Base-by-base conservation (phyloP, 2,329 filamentous ascomycete genomes). In the Venturia asperata region DNA sequence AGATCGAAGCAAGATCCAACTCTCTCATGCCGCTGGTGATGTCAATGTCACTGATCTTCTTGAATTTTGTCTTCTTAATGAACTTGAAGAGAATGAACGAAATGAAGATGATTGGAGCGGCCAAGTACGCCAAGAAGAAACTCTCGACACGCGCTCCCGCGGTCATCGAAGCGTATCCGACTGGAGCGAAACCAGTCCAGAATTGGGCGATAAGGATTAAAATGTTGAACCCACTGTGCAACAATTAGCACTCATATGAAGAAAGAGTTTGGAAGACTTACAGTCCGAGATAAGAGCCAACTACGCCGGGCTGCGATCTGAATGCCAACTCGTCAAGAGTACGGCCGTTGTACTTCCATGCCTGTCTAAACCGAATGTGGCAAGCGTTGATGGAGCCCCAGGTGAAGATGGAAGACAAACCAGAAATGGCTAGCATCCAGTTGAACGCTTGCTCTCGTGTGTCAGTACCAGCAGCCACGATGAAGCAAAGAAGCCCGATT, bases 161-260 rank as follows among this genome's bases (percentile, higher is more conserved):
- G 67, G 68, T 24, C 74, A 79, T 79, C 0, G 76, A 64, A 4
- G 72, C 71, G 71, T 83, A 87, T 34, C 79, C 83, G 61, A 93
- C 82, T 5, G 92, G 92, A 73, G 87, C 92, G 4, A 90, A 86
- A 34, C 89, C 91, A 62, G 89, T 87, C 90, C 91, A 97, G 79
- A 96, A 93, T 74, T 97, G 92, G 1, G 90, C 90, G 56, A 89
- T 74, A 39, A 97, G 82, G 39, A 96, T 87, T 45, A 93, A 77
- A 21, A 82, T 66, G 77, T 96, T 96, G 74, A 96, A 85, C 39
- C 79, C 69, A 65, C 69, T 68, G 3, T 69, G 68, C 66, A 65
- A 68, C 65, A 55, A 24, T 66, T 68, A 21, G 69, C 70, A 68
- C 67, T n/a, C 21, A 30, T 27, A 15, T 15, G n/a, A 41, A 9